These are phyloP conservation scores for Halenospora varia DNA, from an alignment of 495 filamentous ascomycete genomes.

Conservation along the genomic window DNA sequence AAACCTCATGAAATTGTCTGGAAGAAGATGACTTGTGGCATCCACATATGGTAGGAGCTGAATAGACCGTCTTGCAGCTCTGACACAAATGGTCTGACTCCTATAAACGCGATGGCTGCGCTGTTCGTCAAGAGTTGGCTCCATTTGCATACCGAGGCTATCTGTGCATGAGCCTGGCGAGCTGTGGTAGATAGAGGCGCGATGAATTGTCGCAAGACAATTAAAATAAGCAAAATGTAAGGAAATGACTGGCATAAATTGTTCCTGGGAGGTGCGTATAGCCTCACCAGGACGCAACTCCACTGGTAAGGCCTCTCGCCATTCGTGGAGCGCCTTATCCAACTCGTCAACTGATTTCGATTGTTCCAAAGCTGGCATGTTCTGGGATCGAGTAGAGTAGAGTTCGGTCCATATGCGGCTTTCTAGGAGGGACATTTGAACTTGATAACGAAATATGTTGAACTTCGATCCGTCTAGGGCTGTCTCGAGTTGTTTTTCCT, in stretches of 20 bases:
- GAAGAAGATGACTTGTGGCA: constrained; percentile 4
- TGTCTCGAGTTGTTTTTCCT: background rate
- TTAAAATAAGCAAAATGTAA: constrained; percentile 20
- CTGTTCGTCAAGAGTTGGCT: background rate
- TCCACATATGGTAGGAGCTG: too few relatives aligned
- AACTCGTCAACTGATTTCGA: constrained; percentile 1
- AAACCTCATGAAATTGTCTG: constrained; percentile 8
- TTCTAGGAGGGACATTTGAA: constrained; percentile 5
- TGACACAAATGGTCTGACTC: constrained; percentile 9
- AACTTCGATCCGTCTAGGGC: background rate
- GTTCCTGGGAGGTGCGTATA: constrained; percentile 3
- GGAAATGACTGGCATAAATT: constrained; percentile 7
- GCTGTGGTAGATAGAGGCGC: constrained; percentile 1
- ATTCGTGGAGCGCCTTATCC: constrained; percentile 12
- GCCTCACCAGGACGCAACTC: constrained; percentile 12
- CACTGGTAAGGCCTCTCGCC: constrained; percentile 16
- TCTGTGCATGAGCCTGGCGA: background rate
- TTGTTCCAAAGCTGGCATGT: constrained; percentile 10
- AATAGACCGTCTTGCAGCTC: constrained; percentile 7
- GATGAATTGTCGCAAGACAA: constrained; percentile 8
- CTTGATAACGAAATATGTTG: constrained; percentile 9
- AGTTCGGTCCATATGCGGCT: constrained; percentile 15
- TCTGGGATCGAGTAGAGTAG: constrained; percentile 14
- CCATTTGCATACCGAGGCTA: background rate
- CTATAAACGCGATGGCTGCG: constrained; percentile 11